Percentiles rank a stretch among this genome's conserved stretches.
These are phyloP conservation scores for Lepiota venenata DNA, from an alignment of 768 basidiomycete genomes.

Conservation along the genomic window DNA sequence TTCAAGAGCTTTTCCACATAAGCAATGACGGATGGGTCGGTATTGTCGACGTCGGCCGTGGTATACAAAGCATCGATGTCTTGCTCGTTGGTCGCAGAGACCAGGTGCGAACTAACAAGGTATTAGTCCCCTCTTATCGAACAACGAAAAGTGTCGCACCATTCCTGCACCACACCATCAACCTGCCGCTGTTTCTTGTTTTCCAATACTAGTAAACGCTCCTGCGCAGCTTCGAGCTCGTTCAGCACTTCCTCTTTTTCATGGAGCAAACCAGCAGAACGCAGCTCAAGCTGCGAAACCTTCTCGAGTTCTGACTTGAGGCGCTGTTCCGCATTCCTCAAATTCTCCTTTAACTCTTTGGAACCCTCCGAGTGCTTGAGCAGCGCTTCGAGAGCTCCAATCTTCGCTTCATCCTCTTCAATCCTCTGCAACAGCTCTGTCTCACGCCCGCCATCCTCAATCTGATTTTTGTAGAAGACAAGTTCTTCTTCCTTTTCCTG, in stretches of 20 bases:
- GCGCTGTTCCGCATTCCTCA: conserved; percentile 34
- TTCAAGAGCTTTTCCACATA: conserved; percentile 55
- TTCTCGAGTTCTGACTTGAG: conserved; percentile 41
- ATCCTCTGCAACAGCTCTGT: conserved; percentile 60
- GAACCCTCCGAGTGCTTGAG: conserved; percentile 36
- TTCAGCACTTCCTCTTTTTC: conserved; percentile 53
- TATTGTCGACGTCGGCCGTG: not conserved
- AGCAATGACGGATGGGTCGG: conserved; percentile 19
- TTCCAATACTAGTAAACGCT: conserved; percentile 25
- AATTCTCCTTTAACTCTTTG: conserved; percentile 34
- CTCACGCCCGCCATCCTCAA: conserved; percentile 48
- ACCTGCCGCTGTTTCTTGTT: conserved; percentile 20
- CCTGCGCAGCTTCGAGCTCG: conserved; percentile 35
- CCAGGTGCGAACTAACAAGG: not conserved
- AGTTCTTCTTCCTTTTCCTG: conserved; percentile 63
- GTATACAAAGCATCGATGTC: not conserved
- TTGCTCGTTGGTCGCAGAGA: not conserved
- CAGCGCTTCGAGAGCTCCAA: conserved; percentile 51
- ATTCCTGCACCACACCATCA: conserved; percentile 18
- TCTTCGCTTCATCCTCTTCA: conserved; percentile 71
- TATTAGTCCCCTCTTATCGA: not conserved
- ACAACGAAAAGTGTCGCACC: not conserved
- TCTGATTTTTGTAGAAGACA: conserved; percentile 35
- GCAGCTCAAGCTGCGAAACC: conserved; percentile 35
- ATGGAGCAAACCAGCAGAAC: conserved; percentile 40